Base-by-base conservation (phyloP, 495 filamentous ascomycete species). In the Penicillium lividum region DNA sequence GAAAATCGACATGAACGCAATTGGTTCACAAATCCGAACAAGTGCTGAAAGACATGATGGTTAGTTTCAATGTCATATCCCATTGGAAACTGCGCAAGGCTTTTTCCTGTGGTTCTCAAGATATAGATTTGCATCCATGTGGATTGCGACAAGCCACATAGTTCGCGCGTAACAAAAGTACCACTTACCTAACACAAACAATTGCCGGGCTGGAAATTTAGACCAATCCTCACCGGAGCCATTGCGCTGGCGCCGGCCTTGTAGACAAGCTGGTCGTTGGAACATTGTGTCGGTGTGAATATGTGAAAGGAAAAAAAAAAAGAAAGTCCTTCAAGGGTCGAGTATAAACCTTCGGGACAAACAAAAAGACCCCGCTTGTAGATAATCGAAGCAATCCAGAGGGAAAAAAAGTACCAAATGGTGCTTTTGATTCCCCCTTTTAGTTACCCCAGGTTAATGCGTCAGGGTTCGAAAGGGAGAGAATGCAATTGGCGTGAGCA, bases 1-100 rank as follows among this genome's bases (percentile, higher is more conserved):
- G 68, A 99, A 98, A 63, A 99, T 97, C 51, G 92, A 97, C 89
- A 96, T 98, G 81, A 99, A 98, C 9, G 94, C 95, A 72, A 99
- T 97, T 47, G 94, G 94, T 73, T 99, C 94, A 80, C 91, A 97
- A 73, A 99, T 95, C 64, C 94, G 87, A 69, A 91, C 95, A 61
- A 96, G 73, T 34, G 93, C 94, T 98, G 62, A 50, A 50, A 40
- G 55, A 46, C 4, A 51, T 56, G 61, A 73, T 84, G 65, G 77
- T 67, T 44, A 56, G 28, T 49, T 30, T 3, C 46, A 31, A 8
- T 49, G 28, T 31, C 7, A 15, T 13, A 7, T 4, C 13, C 3
- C 31, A 31, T 49, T 46, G n/a, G 2, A 5, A 22, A 22, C 22
- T 22, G 22, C 22, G 22, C 22, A 22, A 15, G 25, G 34, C 38